Percentiles rank a stretch among this genome's conserved stretches.
phyloP scores from a whole-genome alignment of 2,329 filamentous ascomycete genomes.

The Penicillium olsonii region DNA sequence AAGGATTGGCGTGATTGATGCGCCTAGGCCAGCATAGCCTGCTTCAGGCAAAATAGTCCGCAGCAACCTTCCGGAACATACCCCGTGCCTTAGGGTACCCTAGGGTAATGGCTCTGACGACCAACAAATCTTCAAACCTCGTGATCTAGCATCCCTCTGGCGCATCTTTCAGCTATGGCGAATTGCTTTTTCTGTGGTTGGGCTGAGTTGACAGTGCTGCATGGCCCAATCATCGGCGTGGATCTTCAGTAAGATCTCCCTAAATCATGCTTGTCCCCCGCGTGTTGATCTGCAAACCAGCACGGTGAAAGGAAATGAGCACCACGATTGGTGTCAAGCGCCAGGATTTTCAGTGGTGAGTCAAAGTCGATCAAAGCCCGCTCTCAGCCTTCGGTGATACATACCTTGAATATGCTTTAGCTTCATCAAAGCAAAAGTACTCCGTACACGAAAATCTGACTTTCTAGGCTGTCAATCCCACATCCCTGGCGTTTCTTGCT shows the following conservation, averaged over 20 bases:
- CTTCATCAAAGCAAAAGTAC: not conserved
- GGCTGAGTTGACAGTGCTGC: not conserved
- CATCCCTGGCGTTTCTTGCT: not conserved
- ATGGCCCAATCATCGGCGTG: not conserved
- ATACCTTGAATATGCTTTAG: not conserved
- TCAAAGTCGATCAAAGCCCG: not conserved
- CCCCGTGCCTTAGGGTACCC: not conserved
- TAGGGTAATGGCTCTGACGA: too few relatives aligned
- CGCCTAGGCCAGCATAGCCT: not conserved
- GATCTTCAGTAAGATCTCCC: constrained; percentile 1
- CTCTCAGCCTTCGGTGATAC: not conserved
- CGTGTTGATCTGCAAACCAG: not conserved
- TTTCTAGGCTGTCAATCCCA: not conserved
- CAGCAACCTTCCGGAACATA: not conserved
- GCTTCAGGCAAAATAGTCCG: not conserved
- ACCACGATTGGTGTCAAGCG: not conserved
- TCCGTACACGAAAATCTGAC: not conserved
- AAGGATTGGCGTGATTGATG: not conserved
- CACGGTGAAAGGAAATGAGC: too few relatives aligned
- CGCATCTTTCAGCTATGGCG: not conserved
- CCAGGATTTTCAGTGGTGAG: not conserved
- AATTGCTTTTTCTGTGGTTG: not conserved
- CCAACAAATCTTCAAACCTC: too few relatives aligned
- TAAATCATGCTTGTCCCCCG: not conserved
- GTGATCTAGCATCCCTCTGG: not conserved